These are phyloP conservation scores for Epichloe baconii DNA, from an alignment of 2,329 filamentous ascomycete genomes.

Conservation along the genomic window DNA sequence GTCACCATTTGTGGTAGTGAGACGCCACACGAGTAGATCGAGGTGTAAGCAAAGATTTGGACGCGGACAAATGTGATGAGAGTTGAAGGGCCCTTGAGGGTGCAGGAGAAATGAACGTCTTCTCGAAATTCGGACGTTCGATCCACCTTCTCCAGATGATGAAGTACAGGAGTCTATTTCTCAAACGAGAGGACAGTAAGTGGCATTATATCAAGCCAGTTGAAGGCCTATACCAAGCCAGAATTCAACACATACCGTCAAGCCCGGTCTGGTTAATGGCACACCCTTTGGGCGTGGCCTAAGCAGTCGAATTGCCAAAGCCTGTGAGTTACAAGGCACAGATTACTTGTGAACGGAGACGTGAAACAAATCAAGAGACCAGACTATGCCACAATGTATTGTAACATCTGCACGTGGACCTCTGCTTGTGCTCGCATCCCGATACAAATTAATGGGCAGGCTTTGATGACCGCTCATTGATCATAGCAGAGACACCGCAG, in stretches of 20 bases:
- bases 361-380: slow-evolving; percentile 1
- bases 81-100: neutral
- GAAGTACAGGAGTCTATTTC: neutral
- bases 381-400: slow-evolving; percentile 1
- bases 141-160: neutral
- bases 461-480: neutral
- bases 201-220: neutral
- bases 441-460: neutral
- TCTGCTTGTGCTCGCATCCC: neutral
- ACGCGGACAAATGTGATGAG: neutral
- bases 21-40: neutral
- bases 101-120: neutral
- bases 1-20: neutral
- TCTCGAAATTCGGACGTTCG: neutral
- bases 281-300: neutral
- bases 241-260: neutral
- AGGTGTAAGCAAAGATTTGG: neutral
- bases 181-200: neutral
- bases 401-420: slow-evolving; percentile 1
- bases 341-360: neutral
- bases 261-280: neutral
- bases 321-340: neutral
- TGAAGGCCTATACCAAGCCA: neutral
- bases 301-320: neutral
- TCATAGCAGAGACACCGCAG: neutral